A percentile compares a stretch with the other conserved stretches of the same genome.
Evolutionary conservation across 352 stramenopile species (phyloP).

Genomic region (Phytophthora tubulina): DNA sequence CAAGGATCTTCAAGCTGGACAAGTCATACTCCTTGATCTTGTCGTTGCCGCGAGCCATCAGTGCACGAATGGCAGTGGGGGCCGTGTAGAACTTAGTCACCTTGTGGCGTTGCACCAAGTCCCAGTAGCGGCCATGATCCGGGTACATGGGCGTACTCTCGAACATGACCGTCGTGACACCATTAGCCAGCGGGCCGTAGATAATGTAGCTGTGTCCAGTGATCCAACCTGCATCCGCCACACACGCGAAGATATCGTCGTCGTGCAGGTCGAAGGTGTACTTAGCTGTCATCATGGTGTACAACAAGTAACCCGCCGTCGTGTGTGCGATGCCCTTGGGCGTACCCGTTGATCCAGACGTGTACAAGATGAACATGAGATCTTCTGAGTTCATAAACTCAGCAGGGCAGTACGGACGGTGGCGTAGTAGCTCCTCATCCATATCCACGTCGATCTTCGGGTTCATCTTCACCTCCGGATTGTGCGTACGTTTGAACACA

Average conservation of each 20-base stretch:
- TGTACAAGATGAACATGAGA: conserved; percentile 98
- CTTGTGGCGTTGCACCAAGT: conserved; percentile 96
- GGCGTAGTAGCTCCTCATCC: conserved; percentile 86
- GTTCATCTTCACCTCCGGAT: conserved; percentile 77
- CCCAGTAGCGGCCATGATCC: conserved; percentile 95
- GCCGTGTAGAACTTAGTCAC: conserved; percentile 96
- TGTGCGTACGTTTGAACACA: conserved; percentile 93
- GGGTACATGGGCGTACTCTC: conserved; percentile 98
- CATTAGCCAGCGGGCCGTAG: conserved; percentile 96
- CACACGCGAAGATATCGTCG: conserved; percentile 95
- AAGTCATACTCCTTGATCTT: conserved; percentile 77
- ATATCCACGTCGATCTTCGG: conserved; percentile 93
- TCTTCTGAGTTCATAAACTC: conserved; percentile 97
- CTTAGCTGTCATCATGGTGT: conserved; percentile 93
- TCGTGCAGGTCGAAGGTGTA: conserved; percentile 95
- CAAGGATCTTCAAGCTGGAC: conserved; percentile 92
- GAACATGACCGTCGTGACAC: conserved; percentile 98
- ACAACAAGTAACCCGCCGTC: conserved; percentile 96
- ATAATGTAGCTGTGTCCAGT: conserved; percentile 98
- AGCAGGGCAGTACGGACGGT: conserved; percentile 95
- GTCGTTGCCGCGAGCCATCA: conserved; percentile 96
- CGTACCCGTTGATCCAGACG: conserved; percentile 95
- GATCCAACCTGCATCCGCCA: conserved; percentile 97
- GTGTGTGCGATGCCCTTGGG: conserved; percentile 97
- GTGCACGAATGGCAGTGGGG: conserved; percentile 95